Conservation (phyloP, 192 early-diverging fungal species). For the Entomortierella chlamydospora region DNA sequence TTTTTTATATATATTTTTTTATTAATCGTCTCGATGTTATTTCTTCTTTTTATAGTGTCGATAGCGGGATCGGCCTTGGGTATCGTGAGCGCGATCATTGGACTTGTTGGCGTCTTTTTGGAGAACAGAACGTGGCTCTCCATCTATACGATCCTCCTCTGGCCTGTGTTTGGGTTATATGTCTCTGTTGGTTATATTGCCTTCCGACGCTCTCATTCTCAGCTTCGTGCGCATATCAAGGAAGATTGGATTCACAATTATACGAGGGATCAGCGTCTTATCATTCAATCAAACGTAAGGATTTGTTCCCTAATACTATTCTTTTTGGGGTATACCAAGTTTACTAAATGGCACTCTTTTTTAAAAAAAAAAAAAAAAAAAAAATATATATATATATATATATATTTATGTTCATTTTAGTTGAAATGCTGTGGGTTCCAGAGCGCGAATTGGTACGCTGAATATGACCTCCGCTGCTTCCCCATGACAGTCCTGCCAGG, state of each 20-base stretch:
- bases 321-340: no score
- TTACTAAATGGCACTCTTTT: no score
- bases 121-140: conserved; percentile 47
- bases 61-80: conserved; percentile 26
- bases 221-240: conserved; percentile 47
- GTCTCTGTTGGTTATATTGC: conserved; percentile 52
- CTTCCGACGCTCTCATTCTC: conserved; percentile 39
- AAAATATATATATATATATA: background rate
- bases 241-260: conserved; percentile 50
- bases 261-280: conserved; percentile 30
- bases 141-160: conserved; percentile 31
- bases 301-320: background rate
- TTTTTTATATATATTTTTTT: background rate
- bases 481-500: conserved; percentile 52
- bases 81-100: conserved; percentile 25
- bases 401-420: conserved; percentile 16
- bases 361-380: background rate
- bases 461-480: conserved; percentile 54
- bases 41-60: conserved; percentile 20
- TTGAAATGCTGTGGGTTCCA: conserved; percentile 58
- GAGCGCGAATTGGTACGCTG: conserved; percentile 33
- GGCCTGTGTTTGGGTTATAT: conserved; percentile 52
- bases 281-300: conserved; percentile 50
- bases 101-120: conserved; percentile 38
- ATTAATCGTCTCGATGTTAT: no score